Conservation (phyloP, 306 rosid species). For the Dryas octopetala region DNA sequence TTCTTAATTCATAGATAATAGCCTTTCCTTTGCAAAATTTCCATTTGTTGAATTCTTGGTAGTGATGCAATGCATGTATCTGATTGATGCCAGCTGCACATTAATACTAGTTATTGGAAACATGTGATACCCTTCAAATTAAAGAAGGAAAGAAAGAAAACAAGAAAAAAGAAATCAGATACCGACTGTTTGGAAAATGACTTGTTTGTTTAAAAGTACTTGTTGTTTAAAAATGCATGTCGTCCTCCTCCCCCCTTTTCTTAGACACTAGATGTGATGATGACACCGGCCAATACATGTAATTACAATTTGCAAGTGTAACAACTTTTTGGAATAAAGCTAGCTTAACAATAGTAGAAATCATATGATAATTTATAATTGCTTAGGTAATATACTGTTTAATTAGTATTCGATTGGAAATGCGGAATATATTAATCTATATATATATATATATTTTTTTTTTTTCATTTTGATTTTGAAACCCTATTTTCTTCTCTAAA, state of each 20-base stretch:
- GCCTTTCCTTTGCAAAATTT: conserved; percentile 37
- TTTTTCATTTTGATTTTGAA: no score
- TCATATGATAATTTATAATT: no score
- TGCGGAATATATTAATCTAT: no score
- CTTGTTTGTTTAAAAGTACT: conserved; percentile 30
- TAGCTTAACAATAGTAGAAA: no score
- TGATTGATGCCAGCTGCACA: conserved; percentile 61
- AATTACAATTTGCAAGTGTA: no score
- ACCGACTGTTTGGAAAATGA: conserved; percentile 45
- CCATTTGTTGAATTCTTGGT: conserved; percentile 45
- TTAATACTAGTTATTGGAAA: conserved; percentile 42
- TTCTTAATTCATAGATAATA: conserved; percentile 23
- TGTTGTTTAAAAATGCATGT: neutral
- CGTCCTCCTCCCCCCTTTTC: neutral
- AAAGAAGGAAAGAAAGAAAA: neutral
- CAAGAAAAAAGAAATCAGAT: conserved; percentile 3
- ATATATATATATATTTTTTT: no score
- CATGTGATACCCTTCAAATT: conserved; percentile 32
- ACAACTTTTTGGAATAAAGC: no score
- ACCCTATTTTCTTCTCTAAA: no score
- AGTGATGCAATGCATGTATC: conserved; percentile 21
- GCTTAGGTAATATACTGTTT: no score
- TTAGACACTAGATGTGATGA: neutral
- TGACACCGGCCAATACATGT: neutral
- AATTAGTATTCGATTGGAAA: no score